Base-by-base conservation (phyloP, 352 stramenopile species). In the Phytophthora ramorum region DNA sequence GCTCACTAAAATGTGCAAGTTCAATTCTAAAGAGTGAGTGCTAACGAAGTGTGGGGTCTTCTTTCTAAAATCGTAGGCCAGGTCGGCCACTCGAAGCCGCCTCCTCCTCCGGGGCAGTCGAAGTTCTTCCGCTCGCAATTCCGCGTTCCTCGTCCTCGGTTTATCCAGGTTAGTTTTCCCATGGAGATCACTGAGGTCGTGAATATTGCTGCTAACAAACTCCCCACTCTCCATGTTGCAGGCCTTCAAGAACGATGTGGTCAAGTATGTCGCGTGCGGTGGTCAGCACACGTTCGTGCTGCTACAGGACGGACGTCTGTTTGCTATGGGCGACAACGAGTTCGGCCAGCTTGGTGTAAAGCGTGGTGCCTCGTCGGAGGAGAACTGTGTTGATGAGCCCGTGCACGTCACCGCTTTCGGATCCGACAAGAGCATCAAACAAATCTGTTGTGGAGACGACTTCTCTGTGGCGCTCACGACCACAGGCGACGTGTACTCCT, bases 71-170 rank as follows among this genome's bases (percentile, higher is more conserved):
- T 16, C 22, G 14, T 30, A 86, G 79, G 82, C 56, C 86, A 94
- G 73, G 46, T 94, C 2, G 86, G 86, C 24, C 83, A 92, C 40
- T 73, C 73, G 3, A 90, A 90, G 68, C 84, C 86, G 16, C 46
- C 66, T 7, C 63, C 72, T 8, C 62, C 66, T 53, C 37, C 82
- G 1, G 79, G 75, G 6, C 82, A 92, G 37, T 94, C 86, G 4
- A 90, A 89, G 51, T 94, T 94, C 49, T 94, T 94, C 50, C 82
- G 86, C 45, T 85, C 76, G 13, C 85, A 91, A 58, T 94, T 92
- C 43, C 86, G 86, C 22, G 76, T 92, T 14, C 72, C 76, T 61
- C 81, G 82, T 16, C 86, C 86, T 58, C 79, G 76, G 6, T 89
- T 89, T 55, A 78, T 93, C 4, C 76, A 90, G 78, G 83, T 90